Conservation (phyloP, 176 grass and related monocot genomes). For the Dendrocalamus sinicus region DNA sequence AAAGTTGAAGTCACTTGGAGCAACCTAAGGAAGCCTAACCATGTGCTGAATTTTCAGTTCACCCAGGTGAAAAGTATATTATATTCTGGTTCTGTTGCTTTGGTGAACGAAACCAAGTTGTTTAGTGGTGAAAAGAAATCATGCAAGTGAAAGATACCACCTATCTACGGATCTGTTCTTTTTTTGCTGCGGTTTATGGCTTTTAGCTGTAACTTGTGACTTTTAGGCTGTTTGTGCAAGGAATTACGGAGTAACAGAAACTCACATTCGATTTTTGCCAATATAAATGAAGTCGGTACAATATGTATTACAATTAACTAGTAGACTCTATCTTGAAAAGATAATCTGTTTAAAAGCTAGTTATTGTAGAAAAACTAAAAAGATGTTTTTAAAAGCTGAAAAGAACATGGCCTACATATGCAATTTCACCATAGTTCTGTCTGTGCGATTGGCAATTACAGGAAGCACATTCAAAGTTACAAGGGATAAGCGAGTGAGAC, state of each 20-base stretch:
- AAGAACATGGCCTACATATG: neutral
- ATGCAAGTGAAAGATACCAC: neutral
- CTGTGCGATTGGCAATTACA: constrained; percentile 24
- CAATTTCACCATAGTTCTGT: constrained; percentile 23
- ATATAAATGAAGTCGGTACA: too few relatives aligned
- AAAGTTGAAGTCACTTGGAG: too few relatives aligned
- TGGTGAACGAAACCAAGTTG: neutral
- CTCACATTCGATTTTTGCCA: too few relatives aligned
- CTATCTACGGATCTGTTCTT: neutral
- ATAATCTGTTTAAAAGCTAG: too few relatives aligned
- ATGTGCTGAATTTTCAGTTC: constrained; percentile 26
- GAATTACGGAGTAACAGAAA: too few relatives aligned
- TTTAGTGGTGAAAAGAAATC: constrained; percentile 23
- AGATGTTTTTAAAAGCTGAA: too few relatives aligned
- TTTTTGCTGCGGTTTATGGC: too few relatives aligned
- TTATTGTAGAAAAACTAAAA: too few relatives aligned
- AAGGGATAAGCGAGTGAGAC: constrained; percentile 19
- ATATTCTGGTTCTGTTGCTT: neutral
- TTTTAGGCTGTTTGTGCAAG: too few relatives aligned
- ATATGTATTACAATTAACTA: too few relatives aligned
- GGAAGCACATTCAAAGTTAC: constrained; percentile 19
- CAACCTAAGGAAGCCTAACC: neutral
- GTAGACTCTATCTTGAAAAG: too few relatives aligned
- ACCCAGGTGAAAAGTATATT: constrained; percentile 5
- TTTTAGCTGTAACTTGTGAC: too few relatives aligned